Conservation (phyloP, 352 stramenopile species). For the Pythium guiyangense region DNA sequence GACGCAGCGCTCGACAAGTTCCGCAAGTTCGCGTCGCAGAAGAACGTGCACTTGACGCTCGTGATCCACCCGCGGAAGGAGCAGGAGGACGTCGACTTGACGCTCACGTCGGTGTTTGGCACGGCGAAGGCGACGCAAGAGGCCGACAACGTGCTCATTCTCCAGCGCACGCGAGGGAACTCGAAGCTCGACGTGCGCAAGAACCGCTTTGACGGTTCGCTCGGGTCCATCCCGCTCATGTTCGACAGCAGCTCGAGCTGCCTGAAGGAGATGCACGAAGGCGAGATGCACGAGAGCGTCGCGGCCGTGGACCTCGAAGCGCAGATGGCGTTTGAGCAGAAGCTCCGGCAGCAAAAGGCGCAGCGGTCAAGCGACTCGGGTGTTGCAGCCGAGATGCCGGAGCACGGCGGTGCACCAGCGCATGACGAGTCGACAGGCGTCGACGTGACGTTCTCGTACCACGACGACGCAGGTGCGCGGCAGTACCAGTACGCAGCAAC, state of each 20-base stretch:
- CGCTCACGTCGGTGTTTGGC: conserved; percentile 96
- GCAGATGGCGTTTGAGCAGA: conserved; percentile 77
- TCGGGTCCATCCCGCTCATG: conserved; percentile 83
- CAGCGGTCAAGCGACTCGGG: background rate
- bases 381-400: conserved; percentile 1
- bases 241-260: conserved; percentile 77
- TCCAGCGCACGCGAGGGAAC: conserved; percentile 89
- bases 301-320: conserved; percentile 68
- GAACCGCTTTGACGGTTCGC: conserved; percentile 92
- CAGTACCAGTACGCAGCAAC: conserved; percentile 7
- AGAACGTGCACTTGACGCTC: conserved; percentile 98
- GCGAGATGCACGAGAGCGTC: conserved; percentile 66
- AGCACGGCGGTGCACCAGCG: background rate
- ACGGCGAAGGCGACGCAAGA: conserved; percentile 99
- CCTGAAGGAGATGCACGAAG: conserved; percentile 58
- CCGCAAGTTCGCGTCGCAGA: conserved; percentile 94
- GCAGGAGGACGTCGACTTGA: conserved; percentile 90
- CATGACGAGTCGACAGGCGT: background rate
- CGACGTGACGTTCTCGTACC: conserved; percentile 9
- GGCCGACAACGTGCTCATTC: conserved; percentile 99
- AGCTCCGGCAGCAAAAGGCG: conserved; percentile 35
- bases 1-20: conserved; percentile 96
- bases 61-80: conserved; percentile 99
- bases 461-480: background rate
- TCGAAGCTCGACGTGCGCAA: conserved; percentile 97